Evolutionary conservation across 2,329 filamentous ascomycete species (phyloP).

Genomic region (Cryphonectria carpinicola): DNA sequence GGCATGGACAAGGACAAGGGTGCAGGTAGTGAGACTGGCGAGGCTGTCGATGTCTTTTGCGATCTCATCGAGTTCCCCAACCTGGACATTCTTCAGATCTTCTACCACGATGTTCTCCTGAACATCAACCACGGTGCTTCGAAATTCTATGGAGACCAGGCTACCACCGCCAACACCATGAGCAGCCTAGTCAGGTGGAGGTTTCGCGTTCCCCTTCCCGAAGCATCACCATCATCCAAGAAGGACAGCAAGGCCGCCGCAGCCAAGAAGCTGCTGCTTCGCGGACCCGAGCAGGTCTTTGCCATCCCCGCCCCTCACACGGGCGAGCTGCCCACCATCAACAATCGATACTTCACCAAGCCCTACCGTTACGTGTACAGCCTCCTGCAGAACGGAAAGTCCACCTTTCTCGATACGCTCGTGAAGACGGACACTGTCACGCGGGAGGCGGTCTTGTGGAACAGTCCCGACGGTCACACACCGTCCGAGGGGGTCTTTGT

Average conservation of each 20-base stretch:
- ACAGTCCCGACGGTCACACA: constrained; percentile 59
- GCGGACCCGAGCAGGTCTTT: constrained; percentile 31
- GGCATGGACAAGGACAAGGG: constrained; percentile 31
- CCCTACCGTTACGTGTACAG: constrained; percentile 66
- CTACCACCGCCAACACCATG: constrained; percentile 41
- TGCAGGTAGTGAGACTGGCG: constrained; percentile 36
- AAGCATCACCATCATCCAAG: not conserved
- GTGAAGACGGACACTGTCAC: constrained; percentile 67
- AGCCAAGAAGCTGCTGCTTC: not conserved
- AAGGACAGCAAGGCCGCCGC: not conserved
- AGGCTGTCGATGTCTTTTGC: constrained; percentile 59
- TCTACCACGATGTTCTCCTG: constrained; percentile 73
- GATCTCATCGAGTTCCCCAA: constrained; percentile 69
- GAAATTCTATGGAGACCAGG: constrained; percentile 48
- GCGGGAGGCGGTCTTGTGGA: constrained; percentile 59
- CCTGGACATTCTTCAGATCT: constrained; percentile 64
- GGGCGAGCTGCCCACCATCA: constrained; percentile 70
- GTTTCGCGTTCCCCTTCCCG: constrained; percentile 41
- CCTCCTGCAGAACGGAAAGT: constrained; percentile 58
- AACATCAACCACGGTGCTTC: constrained; percentile 52
- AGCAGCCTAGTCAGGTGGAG: constrained; percentile 49
- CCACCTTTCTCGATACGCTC: constrained; percentile 64
- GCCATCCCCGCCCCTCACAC: constrained; percentile 56
- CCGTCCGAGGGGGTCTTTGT: constrained; percentile 74
- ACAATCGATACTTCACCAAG: constrained; percentile 56